A percentile compares a stretch with the other conserved stretches of the same genome.
Conservation (phyloP, 1,284 basidiomycete species). For the Apiotrichum siamense region DNA sequence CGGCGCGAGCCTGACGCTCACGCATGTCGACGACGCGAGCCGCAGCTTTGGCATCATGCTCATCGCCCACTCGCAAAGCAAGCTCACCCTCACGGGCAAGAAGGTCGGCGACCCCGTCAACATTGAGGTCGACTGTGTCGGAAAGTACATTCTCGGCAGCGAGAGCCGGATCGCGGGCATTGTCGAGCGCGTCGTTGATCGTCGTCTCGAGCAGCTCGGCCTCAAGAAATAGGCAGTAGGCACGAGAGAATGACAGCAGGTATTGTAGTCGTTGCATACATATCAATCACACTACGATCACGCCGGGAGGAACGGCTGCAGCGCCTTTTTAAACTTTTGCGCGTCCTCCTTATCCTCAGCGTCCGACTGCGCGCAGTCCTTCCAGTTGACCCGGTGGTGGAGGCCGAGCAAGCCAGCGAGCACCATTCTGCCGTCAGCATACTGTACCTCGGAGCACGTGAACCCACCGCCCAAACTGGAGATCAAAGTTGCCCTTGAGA, state of each 20-base stretch:
- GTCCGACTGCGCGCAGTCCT: conserved; percentile 69
- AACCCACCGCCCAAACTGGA: conserved; percentile 85
- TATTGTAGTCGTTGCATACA: conserved; percentile 4
- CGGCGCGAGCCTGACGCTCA: conserved; percentile 88
- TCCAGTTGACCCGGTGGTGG: conserved; percentile 81
- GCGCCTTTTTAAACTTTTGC: conserved; percentile 71
- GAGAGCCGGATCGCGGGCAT: conserved; percentile 56
- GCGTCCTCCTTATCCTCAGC: conserved; percentile 77
- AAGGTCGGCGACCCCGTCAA: conserved; percentile 75
- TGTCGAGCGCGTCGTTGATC: conserved; percentile 66
- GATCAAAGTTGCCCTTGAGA: conserved; percentile 72
- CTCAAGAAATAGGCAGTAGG: conserved; percentile 4
- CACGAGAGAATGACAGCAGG: neutral
- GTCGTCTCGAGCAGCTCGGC: conserved; percentile 14
- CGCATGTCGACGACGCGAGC: conserved; percentile 64
- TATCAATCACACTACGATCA: neutral
- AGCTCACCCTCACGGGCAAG: conserved; percentile 77
- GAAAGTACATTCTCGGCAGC: conserved; percentile 61
- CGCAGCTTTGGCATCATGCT: conserved; percentile 84
- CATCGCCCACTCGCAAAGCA: conserved; percentile 86
- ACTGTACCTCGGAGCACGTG: neutral
- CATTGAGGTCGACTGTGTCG: conserved; percentile 62
- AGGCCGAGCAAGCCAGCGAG: conserved; percentile 65
- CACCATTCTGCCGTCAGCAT: conserved; percentile 57
- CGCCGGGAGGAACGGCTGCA: conserved; percentile 57